Conservation (phyloP, 139 green algal genomes). For the Tetratostichococcus sp. region DNA sequence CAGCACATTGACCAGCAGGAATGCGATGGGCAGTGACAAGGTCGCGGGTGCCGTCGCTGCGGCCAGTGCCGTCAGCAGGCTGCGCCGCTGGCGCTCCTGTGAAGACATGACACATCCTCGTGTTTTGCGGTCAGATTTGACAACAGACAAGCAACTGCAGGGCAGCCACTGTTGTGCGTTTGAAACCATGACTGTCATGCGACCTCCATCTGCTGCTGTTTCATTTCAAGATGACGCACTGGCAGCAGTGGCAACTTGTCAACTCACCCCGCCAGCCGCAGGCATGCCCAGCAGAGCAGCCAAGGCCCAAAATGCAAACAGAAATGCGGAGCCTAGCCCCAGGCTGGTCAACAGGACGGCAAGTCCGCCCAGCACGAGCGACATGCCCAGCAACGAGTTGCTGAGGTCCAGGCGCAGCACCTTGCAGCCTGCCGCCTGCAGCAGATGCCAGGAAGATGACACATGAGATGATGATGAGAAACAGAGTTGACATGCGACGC, state of each 20-base stretch:
- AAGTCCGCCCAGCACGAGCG: conserved; percentile 17
- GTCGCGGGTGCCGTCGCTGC: background rate
- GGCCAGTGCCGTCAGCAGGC: conserved; percentile 1
- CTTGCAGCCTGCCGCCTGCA: background rate
- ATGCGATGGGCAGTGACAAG: conserved; percentile 3
- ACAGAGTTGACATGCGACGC: too few species aligned
- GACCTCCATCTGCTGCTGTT: too few species aligned
- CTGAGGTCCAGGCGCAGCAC: background rate
- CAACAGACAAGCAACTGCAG: too few species aligned
- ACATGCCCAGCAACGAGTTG: conserved; percentile 10
- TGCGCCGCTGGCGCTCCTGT: background rate
- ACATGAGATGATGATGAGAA: too few species aligned
- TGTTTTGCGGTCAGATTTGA: too few species aligned
- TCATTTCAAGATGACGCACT: too few species aligned
- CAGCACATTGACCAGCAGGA: conserved; percentile 11
- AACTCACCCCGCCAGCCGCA: background rate
- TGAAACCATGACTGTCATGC: too few species aligned
- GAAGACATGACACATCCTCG: background rate
- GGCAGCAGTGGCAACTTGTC: background rate
- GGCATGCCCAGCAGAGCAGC: conserved; percentile 2
- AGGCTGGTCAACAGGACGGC: conserved; percentile 12
- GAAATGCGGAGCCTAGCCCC: conserved; percentile 23
- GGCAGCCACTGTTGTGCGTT: too few species aligned
- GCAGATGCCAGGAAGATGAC: too few species aligned
- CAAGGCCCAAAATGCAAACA: conserved; percentile 25